Base-by-base conservation (phyloP, 2,329 filamentous ascomycete species). In the Ascochyta clinopodiicola region DNA sequence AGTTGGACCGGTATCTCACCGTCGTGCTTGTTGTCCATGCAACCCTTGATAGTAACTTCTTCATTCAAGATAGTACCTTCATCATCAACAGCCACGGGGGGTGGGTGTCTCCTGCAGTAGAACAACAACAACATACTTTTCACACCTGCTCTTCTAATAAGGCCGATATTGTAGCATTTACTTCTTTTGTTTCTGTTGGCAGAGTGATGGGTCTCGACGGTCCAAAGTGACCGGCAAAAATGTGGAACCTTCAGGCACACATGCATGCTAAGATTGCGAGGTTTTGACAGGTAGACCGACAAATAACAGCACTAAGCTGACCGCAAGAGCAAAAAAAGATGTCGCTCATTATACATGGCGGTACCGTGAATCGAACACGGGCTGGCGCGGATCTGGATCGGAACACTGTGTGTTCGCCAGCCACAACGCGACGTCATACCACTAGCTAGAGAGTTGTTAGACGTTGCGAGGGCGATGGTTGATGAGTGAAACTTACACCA, bases 371-470 rank as follows among this genome's bases (percentile, higher is more conserved):
- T 68, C 66, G 66, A 68, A 69, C 70, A 69, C 71, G 72, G 71
- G 70, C 71, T 74, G 68, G 70, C 71, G 69, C 71, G 71, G 66
- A 68, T 66, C 61, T 66, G 59, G 63, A 67, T 66, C 64, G 51
- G 63, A 58, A 54, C 62, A 58, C 53, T 60, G 43, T 2, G 52
- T 56, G 46, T 36, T 44, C 66, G 66, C 66, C 64, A 68, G 68
- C 70, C 71, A 74, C 71, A 74, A 74, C 71, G 71, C 69, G 71
- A 74, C 71, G 71, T 74, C 71, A 74, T 74, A 74, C 71, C 71
- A 70, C 71, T 74, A 74, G 71, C 36, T 38, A 6, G 36, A 38
- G 10, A 22, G 36, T 22, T 38, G 36, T 38, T 38, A 38, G 36
- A 38, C 36, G 36, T 8, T 38, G 36, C 36, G 36, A 38, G 36